Conservation (phyloP, 345 rosid genomes). For the Diplotaxis tenuifolia region DNA sequence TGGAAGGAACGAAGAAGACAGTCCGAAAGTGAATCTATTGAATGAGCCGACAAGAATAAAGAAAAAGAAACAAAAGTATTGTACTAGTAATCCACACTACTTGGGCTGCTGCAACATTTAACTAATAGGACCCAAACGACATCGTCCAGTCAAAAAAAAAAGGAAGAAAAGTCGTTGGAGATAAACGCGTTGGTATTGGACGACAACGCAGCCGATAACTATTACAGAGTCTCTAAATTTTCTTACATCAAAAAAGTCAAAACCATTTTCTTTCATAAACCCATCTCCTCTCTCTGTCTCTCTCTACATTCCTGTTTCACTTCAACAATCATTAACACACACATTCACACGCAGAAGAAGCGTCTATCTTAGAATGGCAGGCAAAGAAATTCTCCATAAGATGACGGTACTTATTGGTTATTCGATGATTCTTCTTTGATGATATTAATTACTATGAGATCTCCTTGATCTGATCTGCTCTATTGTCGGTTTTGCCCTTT, state of each 20-base stretch:
- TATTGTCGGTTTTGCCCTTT: neutral
- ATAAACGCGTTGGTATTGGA: constrained; percentile 42
- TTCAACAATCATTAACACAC: neutral
- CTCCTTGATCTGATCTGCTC: constrained; percentile 9
- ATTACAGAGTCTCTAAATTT: constrained; percentile 29
- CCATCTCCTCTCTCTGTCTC: constrained; percentile 17
- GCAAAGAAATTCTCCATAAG: constrained; percentile 70
- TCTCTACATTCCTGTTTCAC: neutral
- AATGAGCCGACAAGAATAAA: constrained; percentile 18
- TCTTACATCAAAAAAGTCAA: constrained; percentile 25
- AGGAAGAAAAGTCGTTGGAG: constrained; percentile 51
- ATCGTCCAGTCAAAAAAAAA: neutral
- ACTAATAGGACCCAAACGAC: neutral
- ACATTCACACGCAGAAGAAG: constrained; percentile 2
- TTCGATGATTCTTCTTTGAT: neutral
- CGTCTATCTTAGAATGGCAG: constrained; percentile 41
- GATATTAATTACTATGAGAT: constrained; percentile 1
- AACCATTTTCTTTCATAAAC: constrained; percentile 15
- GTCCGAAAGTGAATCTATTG: constrained; percentile 18
- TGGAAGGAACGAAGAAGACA: constrained; percentile 19
- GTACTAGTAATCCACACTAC: neutral
- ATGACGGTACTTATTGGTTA: constrained; percentile 50
- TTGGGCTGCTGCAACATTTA: neutral
- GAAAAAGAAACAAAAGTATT: neutral
- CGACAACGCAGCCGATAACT: constrained; percentile 32